These are phyloP conservation scores for Prunus armeniaca DNA, from an alignment of 306 rosid species.

Conservation along the genomic window DNA sequence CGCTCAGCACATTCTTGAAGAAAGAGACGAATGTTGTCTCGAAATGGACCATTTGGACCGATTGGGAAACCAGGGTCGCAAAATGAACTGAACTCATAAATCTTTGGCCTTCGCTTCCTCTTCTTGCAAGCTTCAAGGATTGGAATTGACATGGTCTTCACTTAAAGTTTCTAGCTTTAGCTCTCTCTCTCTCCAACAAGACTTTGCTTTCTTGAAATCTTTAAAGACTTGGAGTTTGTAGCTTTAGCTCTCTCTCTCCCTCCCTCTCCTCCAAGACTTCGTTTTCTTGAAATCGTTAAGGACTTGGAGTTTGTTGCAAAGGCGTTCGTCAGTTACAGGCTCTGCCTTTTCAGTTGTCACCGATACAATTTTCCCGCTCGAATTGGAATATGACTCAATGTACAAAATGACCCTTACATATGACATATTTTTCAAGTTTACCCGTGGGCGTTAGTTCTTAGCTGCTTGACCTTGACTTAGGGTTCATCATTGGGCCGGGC, in stretches of 20 bases:
- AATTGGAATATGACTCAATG: not conserved
- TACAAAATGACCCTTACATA: not conserved
- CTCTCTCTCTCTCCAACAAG: constrained; percentile 11
- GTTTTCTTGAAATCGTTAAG: constrained; percentile 14
- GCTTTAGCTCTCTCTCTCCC: not conserved
- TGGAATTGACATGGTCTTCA: constrained; percentile 49
- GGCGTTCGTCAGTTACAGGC: not conserved
- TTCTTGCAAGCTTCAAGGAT: constrained; percentile 58
- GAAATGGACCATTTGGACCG: constrained; percentile 46
- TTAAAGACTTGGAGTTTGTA: not conserved
- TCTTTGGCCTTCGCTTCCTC: constrained; percentile 62
- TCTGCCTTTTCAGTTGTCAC: no score
- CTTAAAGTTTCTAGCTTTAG: constrained; percentile 9
- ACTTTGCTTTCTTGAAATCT: constrained; percentile 16
- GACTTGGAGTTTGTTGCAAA: constrained; percentile 4
- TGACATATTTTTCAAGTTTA: not conserved
- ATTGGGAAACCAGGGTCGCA: constrained; percentile 58
- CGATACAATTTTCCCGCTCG: not conserved
- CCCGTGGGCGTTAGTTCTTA: not conserved
- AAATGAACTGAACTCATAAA: constrained; percentile 55
- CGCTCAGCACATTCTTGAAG: constrained; percentile 65
- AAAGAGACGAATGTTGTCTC: constrained; percentile 61
- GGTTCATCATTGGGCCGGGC: no score
- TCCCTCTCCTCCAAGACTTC: constrained; percentile 11
- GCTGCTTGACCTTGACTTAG: no score